These are phyloP conservation scores for Mycena latifolia DNA, from an alignment of 768 basidiomycete species.

Conservation along the genomic window DNA sequence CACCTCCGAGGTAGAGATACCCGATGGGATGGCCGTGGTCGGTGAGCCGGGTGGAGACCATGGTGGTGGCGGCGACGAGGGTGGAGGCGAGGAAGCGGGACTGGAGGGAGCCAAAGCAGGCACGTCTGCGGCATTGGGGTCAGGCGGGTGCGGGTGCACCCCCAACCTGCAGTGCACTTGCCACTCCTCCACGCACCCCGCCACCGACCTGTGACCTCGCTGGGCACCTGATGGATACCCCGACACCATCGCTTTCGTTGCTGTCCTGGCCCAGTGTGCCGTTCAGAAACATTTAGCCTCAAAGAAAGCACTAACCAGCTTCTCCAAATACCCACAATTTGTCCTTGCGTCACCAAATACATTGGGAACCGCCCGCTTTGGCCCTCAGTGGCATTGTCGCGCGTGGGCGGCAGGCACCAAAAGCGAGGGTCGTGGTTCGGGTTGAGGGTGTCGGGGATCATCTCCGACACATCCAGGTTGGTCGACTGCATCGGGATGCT, in stretches of 20 bases:
- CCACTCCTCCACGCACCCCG: slow-evolving; percentile 3
- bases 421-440: background rate
- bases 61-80: background rate
- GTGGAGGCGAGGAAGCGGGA: background rate
- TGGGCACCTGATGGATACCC: background rate
- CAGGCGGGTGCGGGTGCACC: background rate
- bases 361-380: background rate
- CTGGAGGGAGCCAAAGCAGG: background rate
- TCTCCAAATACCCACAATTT: background rate
- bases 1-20: too few relatives aligned
- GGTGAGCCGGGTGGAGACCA: too few relatives aligned
- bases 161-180: background rate
- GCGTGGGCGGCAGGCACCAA: background rate
- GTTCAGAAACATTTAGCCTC: background rate
- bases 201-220: background rate
- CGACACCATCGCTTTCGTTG: background rate
- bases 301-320: background rate
- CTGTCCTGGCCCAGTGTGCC: background rate
- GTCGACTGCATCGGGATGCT: background rate
- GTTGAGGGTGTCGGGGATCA: background rate
- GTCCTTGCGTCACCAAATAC: slow-evolving; percentile 1
- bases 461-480: background rate
- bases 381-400: background rate
- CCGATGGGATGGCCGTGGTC: too few relatives aligned
- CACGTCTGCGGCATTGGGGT: background rate